Percentiles rank a stretch among this genome's conserved stretches.
phyloP scores from a whole-genome alignment of 345 rosid species.

The Sisymbrium irio region DNA sequence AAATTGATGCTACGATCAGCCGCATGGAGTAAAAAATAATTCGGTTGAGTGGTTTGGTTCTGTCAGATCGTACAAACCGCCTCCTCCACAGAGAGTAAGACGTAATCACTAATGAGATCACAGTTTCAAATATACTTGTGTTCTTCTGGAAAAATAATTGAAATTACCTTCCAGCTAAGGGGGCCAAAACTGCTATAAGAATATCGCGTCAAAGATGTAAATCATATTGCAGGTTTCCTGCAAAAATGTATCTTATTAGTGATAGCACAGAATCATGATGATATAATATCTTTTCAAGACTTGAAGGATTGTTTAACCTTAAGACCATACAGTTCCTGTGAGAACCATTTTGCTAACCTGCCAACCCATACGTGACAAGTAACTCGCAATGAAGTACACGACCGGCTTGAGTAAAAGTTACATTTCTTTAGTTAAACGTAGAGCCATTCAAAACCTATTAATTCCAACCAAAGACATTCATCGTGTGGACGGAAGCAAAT shows the following conservation, averaged over 20 bases:
- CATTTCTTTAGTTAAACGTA: slow-evolving; percentile 12
- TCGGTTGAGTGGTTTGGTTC: background rate
- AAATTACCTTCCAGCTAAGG: slow-evolving; percentile 64
- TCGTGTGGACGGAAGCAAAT: no score
- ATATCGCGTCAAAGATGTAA: slow-evolving; percentile 76
- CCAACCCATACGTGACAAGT: slow-evolving; percentile 75
- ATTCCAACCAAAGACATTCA: no score
- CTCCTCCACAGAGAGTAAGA: slow-evolving; percentile 3
- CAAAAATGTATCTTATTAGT: slow-evolving; percentile 20
- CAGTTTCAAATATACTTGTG: background rate
- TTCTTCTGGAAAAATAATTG: background rate
- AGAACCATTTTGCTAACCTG: slow-evolving; percentile 57
- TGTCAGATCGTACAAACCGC: slow-evolving; percentile 8
- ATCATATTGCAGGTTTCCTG: slow-evolving; percentile 76
- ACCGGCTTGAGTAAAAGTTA: slow-evolving; percentile 57
- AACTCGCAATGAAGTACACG: slow-evolving; percentile 74
- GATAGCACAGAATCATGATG: slow-evolving; percentile 6
- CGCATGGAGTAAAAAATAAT: background rate
- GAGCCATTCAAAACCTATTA: no score
- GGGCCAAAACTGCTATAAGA: slow-evolving; percentile 51
- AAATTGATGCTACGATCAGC: slow-evolving; percentile 5
- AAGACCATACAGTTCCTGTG: slow-evolving; percentile 5
- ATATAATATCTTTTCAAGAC: slow-evolving; percentile 12
- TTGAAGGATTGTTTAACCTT: background rate
- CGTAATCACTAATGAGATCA: slow-evolving; percentile 7